A percentile compares a stretch with the other conserved stretches of the same genome.
These are phyloP conservation scores for Globisporangium solare DNA, from an alignment of 352 stramenopile species.

Conservation along the genomic window DNA sequence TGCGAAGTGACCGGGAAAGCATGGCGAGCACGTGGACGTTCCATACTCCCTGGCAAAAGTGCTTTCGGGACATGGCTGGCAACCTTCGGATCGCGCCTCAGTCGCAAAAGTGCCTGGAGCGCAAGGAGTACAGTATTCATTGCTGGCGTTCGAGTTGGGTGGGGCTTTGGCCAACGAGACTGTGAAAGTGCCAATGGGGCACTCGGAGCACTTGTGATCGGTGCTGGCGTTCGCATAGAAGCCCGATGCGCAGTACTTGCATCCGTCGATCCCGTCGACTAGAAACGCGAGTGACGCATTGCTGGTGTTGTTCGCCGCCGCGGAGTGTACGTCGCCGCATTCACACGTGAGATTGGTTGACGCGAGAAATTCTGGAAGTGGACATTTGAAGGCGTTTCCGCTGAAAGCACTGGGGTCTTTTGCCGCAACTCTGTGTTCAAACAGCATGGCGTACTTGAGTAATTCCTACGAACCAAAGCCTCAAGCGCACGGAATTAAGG, in stretches of 20 bases:
- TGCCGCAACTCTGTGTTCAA: slow-evolving; percentile 12
- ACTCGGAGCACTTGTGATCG: slow-evolving; percentile 30
- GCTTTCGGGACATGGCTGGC: slow-evolving; percentile 27
- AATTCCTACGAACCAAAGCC: no score
- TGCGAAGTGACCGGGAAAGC: slow-evolving; percentile 24
- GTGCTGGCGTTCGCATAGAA: slow-evolving; percentile 48
- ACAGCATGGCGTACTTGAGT: no score
- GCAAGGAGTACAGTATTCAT: slow-evolving; percentile 28
- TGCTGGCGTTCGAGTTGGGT: slow-evolving; percentile 4
- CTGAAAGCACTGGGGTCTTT: slow-evolving; percentile 19
- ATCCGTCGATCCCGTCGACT: slow-evolving; percentile 18
- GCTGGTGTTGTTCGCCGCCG: neutral
- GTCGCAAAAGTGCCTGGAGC: slow-evolving; percentile 42
- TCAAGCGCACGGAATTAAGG: no score
- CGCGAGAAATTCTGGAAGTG: slow-evolving; percentile 2
- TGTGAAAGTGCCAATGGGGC: slow-evolving; percentile 25
- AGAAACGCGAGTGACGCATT: slow-evolving; percentile 2
- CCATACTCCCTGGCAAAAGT: slow-evolving; percentile 8
- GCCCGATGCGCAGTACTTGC: slow-evolving; percentile 28
- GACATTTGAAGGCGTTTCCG: slow-evolving; percentile 23
- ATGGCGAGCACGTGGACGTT: slow-evolving; percentile 14
- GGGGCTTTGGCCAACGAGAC: neutral
- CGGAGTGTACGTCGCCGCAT: slow-evolving; percentile 24
- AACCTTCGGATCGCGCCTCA: slow-evolving; percentile 22
- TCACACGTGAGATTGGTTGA: slow-evolving; percentile 21